These are phyloP conservation scores for Rubus idaeus DNA, from an alignment of 306 rosid genomes.

Conservation along the genomic window DNA sequence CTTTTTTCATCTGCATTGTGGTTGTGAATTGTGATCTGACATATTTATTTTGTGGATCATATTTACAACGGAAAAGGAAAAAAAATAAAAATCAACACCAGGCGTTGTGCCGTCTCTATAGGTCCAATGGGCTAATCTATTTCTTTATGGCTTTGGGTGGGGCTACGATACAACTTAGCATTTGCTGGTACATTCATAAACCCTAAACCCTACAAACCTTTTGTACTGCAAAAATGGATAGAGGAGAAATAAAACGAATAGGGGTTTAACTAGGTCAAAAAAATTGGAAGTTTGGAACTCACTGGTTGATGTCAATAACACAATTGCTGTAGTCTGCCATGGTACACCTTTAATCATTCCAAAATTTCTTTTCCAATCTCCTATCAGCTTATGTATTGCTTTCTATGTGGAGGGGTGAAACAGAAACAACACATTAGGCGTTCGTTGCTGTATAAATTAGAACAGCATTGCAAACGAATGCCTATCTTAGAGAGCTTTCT, in stretches of 20 bases:
- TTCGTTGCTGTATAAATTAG: neutral
- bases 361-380: neutral
- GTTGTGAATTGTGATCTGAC: too few species aligned
- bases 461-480: neutral
- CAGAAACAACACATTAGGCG: neutral
- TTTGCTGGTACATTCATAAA: too few species aligned
- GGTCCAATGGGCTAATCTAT: too few species aligned
- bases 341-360: neutral
- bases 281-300: neutral
- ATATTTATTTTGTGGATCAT: too few species aligned
- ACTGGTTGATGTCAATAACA: neutral
- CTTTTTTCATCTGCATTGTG: too few species aligned
- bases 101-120: too few species aligned
- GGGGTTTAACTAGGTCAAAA: neutral
- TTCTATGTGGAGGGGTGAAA: conserved; percentile 4
- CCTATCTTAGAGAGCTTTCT: conserved; percentile 44
- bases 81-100: too few species aligned
- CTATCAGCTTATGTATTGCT: conserved; percentile 2
- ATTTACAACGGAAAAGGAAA: too few species aligned
- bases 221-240: too few species aligned
- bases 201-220: too few species aligned
- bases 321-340: neutral
- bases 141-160: too few species aligned
- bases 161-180: too few species aligned
- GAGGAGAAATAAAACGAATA: neutral